A percentile compares a stretch with the other conserved stretches of the same genome.
phyloP scores from a whole-genome alignment of 179 eudicot genomes.

The Spinacia oleracea region DNA sequence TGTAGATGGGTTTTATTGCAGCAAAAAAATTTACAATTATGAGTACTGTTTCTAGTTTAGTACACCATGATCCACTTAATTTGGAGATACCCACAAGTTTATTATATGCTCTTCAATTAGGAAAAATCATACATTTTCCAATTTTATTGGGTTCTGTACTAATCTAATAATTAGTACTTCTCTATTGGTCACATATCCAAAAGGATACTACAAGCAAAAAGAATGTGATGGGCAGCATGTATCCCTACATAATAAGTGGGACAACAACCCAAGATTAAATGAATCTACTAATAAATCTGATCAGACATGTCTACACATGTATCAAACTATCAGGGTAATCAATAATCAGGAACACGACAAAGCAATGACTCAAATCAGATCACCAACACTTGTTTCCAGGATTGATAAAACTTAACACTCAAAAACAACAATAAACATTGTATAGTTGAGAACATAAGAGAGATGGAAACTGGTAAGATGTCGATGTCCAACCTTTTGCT shows the following conservation, averaged over 20 bases:
- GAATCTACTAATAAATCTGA: neutral
- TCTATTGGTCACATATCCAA: neutral
- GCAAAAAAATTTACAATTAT: too few species aligned
- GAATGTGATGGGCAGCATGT: neutral
- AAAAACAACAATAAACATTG: neutral
- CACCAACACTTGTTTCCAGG: neutral
- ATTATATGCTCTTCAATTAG: too few species aligned
- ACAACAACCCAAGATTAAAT: neutral
- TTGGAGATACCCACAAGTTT: too few species aligned
- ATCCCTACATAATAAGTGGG: neutral
- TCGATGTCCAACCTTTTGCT: conserved; percentile 57
- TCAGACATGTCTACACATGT: too few species aligned
- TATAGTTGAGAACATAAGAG: neutral
- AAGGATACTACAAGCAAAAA: neutral
- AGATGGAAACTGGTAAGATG: neutral
- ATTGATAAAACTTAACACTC: neutral
- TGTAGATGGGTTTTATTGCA: too few species aligned
- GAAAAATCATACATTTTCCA: too few species aligned
- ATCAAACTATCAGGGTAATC: neutral
- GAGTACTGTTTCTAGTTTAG: too few species aligned
- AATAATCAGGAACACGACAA: neutral
- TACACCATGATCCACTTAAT: too few species aligned
- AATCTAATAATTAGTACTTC: too few species aligned
- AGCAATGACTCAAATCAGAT: neutral
- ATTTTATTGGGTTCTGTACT: too few species aligned